Conservation (phyloP, 768 basidiomycete species). For the Psilocybe cubensis region DNA sequence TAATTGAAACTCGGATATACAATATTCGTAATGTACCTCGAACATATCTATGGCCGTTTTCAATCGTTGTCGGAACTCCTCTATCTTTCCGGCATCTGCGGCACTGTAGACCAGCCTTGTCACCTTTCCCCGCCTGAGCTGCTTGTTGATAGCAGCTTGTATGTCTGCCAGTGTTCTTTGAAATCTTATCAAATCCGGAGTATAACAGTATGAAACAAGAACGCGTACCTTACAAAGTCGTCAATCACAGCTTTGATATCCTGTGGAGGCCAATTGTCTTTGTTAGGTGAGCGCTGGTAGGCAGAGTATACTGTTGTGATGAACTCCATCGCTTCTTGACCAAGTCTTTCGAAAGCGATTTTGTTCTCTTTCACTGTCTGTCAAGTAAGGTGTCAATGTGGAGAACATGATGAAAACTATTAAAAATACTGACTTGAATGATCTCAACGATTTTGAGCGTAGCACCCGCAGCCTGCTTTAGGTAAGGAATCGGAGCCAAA, state of each 20-base stretch:
- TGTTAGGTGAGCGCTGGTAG: constrained; percentile 8
- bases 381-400: not conserved
- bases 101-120: constrained; percentile 9
- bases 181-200: not conserved
- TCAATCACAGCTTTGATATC: constrained; percentile 6
- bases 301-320: constrained; percentile 16
- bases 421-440: constrained; percentile 17
- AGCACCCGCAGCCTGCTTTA: constrained; percentile 19
- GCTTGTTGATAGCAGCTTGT: constrained; percentile 5
- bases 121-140: not conserved
- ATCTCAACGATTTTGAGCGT: constrained; percentile 17
- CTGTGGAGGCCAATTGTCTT: constrained; percentile 14
- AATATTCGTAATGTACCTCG: constrained; percentile 7
- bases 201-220: not conserved
- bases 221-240: constrained; percentile 12
- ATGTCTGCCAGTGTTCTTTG: constrained; percentile 15
- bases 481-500: constrained; percentile 20
- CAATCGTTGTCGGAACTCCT: constrained; percentile 16
- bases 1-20: not conserved
- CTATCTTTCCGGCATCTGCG: constrained; percentile 3
- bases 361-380: constrained; percentile 19
- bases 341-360: constrained; percentile 15
- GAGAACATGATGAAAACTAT: not conserved
- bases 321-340: constrained; percentile 8
- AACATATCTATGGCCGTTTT: constrained; percentile 12